These are phyloP conservation scores for Fraxinus nigra DNA, from an alignment of 305 asterid species.

Conservation along the genomic window DNA sequence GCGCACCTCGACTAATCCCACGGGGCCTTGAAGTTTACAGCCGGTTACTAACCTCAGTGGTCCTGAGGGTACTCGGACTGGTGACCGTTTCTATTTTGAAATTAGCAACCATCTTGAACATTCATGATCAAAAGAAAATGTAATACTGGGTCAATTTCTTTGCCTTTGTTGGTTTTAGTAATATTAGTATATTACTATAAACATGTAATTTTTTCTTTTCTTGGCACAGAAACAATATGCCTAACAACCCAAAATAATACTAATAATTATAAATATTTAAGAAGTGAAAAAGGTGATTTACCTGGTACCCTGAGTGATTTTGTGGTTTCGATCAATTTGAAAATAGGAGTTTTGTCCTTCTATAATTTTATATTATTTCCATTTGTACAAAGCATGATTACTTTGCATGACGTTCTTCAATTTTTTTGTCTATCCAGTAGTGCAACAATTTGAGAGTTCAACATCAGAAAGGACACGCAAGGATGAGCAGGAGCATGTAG, in stretches of 20 bases:
- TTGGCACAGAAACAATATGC: neutral
- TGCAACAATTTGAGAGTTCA: conserved; percentile 29
- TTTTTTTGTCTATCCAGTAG: conserved; percentile 21
- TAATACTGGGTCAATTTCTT: neutral
- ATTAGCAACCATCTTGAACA: neutral
- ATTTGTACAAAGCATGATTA: neutral
- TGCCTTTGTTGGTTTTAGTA: neutral
- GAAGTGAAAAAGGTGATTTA: neutral
- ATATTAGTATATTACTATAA: neutral
- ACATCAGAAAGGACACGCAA: conserved; percentile 12
- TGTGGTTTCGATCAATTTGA: neutral
- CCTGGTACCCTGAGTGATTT: neutral
- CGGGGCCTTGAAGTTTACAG: no score
- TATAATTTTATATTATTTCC: neutral
- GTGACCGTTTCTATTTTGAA: neutral
- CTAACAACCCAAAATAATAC: neutral
- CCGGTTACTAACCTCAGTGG: no score
- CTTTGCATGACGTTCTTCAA: neutral
- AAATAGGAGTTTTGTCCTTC: neutral
- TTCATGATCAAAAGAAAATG: neutral
- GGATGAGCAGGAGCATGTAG: conserved; percentile 41
- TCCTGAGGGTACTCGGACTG: no score
- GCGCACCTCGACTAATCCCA: no score
- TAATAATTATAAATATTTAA: neutral
- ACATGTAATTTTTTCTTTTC: neutral